Evolutionary conservation across 2,329 filamentous ascomycete species (phyloP), one percentile per base, ranked within the genome.

Genomic region (Cylindrodendrum hubeiense): DNA sequence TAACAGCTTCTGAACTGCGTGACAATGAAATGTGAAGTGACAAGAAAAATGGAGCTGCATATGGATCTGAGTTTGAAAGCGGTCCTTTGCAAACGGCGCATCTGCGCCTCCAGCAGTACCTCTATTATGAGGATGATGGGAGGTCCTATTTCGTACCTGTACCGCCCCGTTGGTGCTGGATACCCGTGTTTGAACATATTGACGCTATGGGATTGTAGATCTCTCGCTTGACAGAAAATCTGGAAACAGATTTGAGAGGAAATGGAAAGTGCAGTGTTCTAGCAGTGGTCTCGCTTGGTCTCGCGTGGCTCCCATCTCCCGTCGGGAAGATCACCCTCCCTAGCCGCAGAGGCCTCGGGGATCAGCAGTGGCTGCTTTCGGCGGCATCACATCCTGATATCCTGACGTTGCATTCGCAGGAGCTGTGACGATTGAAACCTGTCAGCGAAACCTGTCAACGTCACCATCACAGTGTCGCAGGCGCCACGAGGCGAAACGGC

Each of bases 381-480:
- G 22, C 24, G 24, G 17, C n/a, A n/a, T 49, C 17, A 28, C 46
- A 49, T 49, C 26, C 43, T 26, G 21, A 4, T 22, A 5, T 30
- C 28, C 47, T 39, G n/a, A n/a, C 26, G 12, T 21, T 19, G 26
- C 17, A 13, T n/a, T 19, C 28, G 15, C 28, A 21, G 33, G n/a
- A 30, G 10, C 26, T 50, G 44, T 15, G 34, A 44, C 34, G 41
- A 50, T 26, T 52, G 46, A 63, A 52, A 57, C 53, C 22, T 24
- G 50, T 15, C 49, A 43, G 50, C 39, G 61, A 63, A 52, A 57
- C 53, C 22, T 24, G 50, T 15, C 49, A 43, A 54, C 39, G 61
- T 64, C 55, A 50, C 50, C 43, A 26, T 21, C 33, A 43, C 21
- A 34, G 43, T 19, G 50, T 55, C 26, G 50, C 34, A 43, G 9